A percentile compares a stretch with the other conserved stretches of the same genome.
Conservation (phyloP, 208 protist genomes). For the Acanthamoeba royreba region DNA sequence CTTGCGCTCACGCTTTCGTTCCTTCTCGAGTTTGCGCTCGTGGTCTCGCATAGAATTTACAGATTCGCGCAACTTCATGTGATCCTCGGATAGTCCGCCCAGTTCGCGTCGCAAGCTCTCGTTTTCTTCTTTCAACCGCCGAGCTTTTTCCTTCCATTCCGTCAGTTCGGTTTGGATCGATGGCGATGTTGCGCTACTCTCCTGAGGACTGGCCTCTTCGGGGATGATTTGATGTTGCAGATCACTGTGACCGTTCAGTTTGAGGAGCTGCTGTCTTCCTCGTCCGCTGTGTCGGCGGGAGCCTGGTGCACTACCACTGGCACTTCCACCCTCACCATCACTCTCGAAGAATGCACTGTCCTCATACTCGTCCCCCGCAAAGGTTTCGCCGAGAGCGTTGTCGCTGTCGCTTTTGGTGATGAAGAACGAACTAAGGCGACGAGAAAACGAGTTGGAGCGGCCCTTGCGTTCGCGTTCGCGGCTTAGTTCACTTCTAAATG, state of each 20-base stretch:
- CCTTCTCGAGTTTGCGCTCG: not conserved
- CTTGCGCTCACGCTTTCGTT: slow-evolving; percentile 14
- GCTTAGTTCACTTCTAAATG: not conserved
- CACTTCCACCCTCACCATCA: not conserved
- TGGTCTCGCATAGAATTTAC: not conserved
- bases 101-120: not conserved
- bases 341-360: not conserved
- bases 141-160: not conserved
- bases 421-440: not conserved
- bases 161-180: not conserved
- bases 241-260: too few relatives aligned
- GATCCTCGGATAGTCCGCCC: not conserved
- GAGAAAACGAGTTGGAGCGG: not conserved
- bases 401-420: not conserved
- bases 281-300: not conserved
- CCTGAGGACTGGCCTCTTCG: not conserved
- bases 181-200: not conserved
- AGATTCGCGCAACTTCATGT: not conserved
- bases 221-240: not conserved
- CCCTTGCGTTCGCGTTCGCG: not conserved
- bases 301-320: not conserved
- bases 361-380: not conserved
- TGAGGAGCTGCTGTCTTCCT: not conserved
- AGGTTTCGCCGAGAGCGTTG: not conserved
- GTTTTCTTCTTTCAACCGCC: not conserved